These are phyloP conservation scores for Pseudocercospora crystallina DNA, from an alignment of 2,329 filamentous ascomycete genomes.

Conservation along the genomic window DNA sequence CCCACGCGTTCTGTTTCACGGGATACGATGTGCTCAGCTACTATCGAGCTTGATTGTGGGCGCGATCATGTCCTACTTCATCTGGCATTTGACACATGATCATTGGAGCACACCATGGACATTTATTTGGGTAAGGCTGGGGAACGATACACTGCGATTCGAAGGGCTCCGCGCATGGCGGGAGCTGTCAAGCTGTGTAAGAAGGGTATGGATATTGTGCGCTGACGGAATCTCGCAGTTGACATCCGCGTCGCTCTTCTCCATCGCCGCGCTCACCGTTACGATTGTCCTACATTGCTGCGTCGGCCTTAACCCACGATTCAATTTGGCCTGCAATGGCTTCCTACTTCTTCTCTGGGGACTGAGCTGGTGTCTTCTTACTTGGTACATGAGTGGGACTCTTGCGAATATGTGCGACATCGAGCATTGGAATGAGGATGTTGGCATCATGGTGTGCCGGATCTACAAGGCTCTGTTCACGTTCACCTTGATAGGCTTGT, in stretches of 20 bases:
- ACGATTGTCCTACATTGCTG: constrained; percentile 54
- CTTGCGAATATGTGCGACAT: constrained; percentile 50
- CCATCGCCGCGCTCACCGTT: constrained; percentile 48
- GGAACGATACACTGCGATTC: not conserved
- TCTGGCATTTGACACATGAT: constrained; percentile 53
- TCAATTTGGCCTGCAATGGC: constrained; percentile 53
- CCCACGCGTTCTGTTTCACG: constrained; percentile 45
- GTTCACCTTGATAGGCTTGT: constrained; percentile 53
- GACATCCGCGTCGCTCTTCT: constrained; percentile 52
- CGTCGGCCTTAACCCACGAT: constrained; percentile 52
- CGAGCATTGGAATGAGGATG: constrained; percentile 51
- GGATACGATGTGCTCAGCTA: constrained; percentile 42
- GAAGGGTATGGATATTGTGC: not conserved
- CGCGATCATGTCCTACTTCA: constrained; percentile 57
- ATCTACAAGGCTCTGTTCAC: constrained; percentile 61
- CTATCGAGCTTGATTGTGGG: constrained; percentile 51
- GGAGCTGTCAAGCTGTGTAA: not conserved
- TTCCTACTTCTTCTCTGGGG: constrained; percentile 53
- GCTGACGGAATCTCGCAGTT: constrained; percentile 41
- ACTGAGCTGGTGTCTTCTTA: constrained; percentile 52
- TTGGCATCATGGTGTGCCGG: constrained; percentile 57
- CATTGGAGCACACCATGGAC: constrained; percentile 58
- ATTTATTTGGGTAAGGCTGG: constrained; percentile 55
- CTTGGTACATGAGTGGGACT: constrained; percentile 56
- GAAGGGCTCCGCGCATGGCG: not conserved